Evolutionary conservation across 179 eudicot species (phyloP).

Genomic region (Nepenthes alata): DNA sequence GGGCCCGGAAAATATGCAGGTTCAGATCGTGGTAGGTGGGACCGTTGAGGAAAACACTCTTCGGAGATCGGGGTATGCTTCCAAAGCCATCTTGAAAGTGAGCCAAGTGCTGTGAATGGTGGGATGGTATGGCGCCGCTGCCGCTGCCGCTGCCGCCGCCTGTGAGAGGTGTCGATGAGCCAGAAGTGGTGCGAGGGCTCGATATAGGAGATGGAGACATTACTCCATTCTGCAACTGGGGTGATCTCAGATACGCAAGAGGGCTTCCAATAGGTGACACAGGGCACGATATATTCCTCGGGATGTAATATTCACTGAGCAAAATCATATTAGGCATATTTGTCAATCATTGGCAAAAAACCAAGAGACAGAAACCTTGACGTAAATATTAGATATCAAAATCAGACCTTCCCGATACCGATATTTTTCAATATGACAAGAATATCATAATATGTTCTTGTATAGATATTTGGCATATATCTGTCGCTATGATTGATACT

Average conservation of each 20-base stretch:
- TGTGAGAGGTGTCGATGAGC: slow-evolving; percentile 79
- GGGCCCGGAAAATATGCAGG: slow-evolving; percentile 42
- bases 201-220: slow-evolving; percentile 81
- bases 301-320: slow-evolving; percentile 48
- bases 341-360: no score
- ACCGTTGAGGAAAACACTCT: slow-evolving; percentile 41
- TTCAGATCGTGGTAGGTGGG: slow-evolving; percentile 40
- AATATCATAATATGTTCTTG: no score
- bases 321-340: no score
- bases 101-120: slow-evolving; percentile 36
- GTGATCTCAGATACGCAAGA: slow-evolving; percentile 56
- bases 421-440: no score
- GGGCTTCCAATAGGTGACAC: slow-evolving; percentile 94
- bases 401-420: no score
- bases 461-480: no score
- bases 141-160: slow-evolving; percentile 47
- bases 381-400: no score
- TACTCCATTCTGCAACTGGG: slow-evolving; percentile 61
- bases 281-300: slow-evolving; percentile 73
- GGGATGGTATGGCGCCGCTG: slow-evolving; percentile 46
- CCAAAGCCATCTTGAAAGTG: slow-evolving; percentile 51
- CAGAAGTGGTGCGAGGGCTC: slow-evolving; percentile 69
- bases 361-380: no score
- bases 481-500: no score
- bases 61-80: slow-evolving; percentile 35